phyloP scores from a whole-genome alignment of 1,139 yeast genomes.

The Diutina scorzettiae region DNA sequence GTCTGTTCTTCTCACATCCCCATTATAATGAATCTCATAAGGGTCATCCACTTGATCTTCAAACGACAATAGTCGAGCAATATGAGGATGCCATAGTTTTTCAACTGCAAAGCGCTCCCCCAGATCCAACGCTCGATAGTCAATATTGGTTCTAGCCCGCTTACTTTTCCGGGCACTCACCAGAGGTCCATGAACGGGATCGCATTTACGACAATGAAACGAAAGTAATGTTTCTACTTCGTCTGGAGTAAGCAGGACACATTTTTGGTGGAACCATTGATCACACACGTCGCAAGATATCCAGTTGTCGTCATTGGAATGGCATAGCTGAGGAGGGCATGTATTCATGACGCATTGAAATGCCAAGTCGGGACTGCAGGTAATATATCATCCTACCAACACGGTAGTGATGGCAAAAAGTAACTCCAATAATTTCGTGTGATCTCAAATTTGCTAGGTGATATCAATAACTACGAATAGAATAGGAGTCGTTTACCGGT shows the following conservation, averaged over 20 bases:
- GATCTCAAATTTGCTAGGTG: too few species aligned
- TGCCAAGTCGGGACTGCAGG: too few species aligned
- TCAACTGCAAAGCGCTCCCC: constrained; percentile 56
- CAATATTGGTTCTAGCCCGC: constrained; percentile 43
- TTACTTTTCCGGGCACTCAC: constrained; percentile 42
- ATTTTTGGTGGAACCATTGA: constrained; percentile 49
- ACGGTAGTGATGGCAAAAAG: too few species aligned
- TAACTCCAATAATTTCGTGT: too few species aligned
- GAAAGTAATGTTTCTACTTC: constrained; percentile 29
- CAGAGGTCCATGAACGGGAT: constrained; percentile 37
- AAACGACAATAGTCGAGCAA: constrained; percentile 22
- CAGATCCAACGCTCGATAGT: constrained; percentile 69
- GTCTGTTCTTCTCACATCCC: constrained; percentile 18
- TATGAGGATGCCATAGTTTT: constrained; percentile 53
- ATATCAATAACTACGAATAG: too few species aligned
- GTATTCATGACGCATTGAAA: not conserved
- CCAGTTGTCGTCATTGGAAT: constrained; percentile 24
- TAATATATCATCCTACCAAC: too few species aligned
- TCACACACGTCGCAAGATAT: constrained; percentile 50
- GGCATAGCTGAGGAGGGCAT: not conserved
- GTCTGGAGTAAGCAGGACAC: constrained; percentile 28
- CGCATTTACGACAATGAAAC: constrained; percentile 48
- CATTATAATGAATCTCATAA: constrained; percentile 10
- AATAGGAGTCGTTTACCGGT: too few species aligned
- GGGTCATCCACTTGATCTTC: constrained; percentile 8